Conservation (phyloP, 139 green algal genomes). For the Dunaliella primolecta region DNA sequence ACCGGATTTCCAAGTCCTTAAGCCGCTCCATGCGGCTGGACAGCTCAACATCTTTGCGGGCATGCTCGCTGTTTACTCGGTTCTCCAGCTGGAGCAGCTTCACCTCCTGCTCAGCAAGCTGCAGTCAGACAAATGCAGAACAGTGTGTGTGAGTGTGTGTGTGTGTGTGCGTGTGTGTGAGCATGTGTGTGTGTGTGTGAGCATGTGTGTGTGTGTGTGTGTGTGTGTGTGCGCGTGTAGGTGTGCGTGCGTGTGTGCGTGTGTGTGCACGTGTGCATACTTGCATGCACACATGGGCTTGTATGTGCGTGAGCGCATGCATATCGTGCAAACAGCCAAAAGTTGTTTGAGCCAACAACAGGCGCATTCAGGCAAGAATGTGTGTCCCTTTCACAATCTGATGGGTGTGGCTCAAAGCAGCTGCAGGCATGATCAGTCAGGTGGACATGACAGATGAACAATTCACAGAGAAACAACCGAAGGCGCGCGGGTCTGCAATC, state of each 20-base stretch:
- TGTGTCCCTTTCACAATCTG: too few relatives aligned
- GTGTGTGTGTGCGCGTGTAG: not conserved
- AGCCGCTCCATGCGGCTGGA: not conserved
- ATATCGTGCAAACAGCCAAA: too few relatives aligned
- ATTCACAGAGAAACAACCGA: too few relatives aligned
- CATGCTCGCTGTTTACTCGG: not conserved
- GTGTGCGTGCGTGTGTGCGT: not conserved
- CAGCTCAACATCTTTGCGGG: not conserved
- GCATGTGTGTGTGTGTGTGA: conserved; percentile 6
- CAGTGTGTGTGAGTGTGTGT: not conserved
- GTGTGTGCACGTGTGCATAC: not conserved
- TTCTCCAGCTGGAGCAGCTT: not conserved
- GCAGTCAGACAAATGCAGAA: not conserved
- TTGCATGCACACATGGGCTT: too few relatives aligned
- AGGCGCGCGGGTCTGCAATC: too few relatives aligned
- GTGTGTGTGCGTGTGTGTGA: conserved; percentile 12
- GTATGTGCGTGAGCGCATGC: too few relatives aligned
- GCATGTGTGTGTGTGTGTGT: not conserved
- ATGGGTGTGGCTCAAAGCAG: too few relatives aligned
- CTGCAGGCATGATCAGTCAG: too few relatives aligned
- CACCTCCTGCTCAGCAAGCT: conserved; percentile 2
- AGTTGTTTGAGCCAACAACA: too few relatives aligned
- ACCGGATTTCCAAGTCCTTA: not conserved
- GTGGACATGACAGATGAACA: too few relatives aligned
- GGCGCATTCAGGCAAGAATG: too few relatives aligned